Evolutionary conservation across 192 early-diverging fungal species (phyloP).

Genomic region (Chytriomyces confervae): DNA sequence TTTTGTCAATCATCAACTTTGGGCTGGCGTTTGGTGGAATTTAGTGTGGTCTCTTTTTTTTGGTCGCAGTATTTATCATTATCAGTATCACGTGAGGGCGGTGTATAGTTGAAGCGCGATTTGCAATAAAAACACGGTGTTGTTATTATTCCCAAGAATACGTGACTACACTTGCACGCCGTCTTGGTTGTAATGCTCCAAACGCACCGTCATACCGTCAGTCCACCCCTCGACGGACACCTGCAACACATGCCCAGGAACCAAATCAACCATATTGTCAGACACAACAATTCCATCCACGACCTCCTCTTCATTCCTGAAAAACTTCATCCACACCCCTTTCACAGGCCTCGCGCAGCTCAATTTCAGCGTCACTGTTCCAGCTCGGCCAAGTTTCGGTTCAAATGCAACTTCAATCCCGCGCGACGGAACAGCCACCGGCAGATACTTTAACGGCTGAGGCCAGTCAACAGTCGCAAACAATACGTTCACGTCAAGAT

Average conservation of each 20-base stretch:
- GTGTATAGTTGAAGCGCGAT: too few species aligned
- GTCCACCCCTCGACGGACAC: constrained; percentile 1
- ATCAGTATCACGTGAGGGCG: too few species aligned
- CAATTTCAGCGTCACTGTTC: neutral
- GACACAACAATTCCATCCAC: constrained; percentile 2
- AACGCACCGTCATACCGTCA: neutral
- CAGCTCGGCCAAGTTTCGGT: neutral
- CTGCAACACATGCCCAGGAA: constrained; percentile 4
- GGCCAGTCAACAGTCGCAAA: constrained; percentile 31
- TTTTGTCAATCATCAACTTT: neutral
- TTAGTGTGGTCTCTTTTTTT: too few species aligned
- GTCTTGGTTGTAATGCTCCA: neutral
- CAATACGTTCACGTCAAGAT: constrained; percentile 17
- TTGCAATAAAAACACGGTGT: too few species aligned
- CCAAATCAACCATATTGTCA: constrained; percentile 31
- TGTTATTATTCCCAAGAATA: too few species aligned
- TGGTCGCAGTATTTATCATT: too few species aligned
- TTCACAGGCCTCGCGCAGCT: constrained; percentile 3
- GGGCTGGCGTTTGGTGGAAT: neutral
- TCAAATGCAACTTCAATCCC: constrained; percentile 7
- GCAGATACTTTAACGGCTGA: constrained; percentile 37
- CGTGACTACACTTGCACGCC: too few species aligned
- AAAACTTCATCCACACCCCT: constrained; percentile 19
- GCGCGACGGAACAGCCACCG: constrained; percentile 13
- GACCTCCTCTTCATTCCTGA: neutral